phyloP scores from a whole-genome alignment of 106 monocot species.

The Cymbidium sinense region DNA sequence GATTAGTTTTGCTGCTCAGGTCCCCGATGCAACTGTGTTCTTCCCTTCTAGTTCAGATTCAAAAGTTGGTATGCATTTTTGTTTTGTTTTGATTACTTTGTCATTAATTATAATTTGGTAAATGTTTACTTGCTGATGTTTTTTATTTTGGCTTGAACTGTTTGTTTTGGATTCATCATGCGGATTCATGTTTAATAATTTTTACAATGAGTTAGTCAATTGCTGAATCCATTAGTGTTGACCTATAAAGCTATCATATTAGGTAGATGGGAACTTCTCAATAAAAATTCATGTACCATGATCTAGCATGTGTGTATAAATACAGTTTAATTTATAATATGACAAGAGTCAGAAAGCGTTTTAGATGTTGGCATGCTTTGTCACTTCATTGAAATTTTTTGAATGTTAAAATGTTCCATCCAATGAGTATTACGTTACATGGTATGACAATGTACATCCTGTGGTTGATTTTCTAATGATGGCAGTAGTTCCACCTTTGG shows the following conservation, averaged over 20 bases:
- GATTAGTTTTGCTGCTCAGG: slow-evolving; percentile 48
- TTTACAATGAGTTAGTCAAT: background rate
- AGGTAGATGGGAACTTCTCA: background rate
- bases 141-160: background rate
- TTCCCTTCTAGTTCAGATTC: slow-evolving; percentile 39
- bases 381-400: background rate
- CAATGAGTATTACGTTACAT: background rate
- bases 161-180: background rate
- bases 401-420: background rate
- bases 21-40: slow-evolving; percentile 62
- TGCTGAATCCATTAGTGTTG: background rate
- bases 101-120: background rate
- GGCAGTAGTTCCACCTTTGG: too few species aligned
- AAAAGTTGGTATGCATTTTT: slow-evolving; percentile 43
- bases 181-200: background rate
- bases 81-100: background rate
- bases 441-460: background rate
- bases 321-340: background rate
- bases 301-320: background rate
- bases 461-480: too few species aligned
- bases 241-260: background rate
- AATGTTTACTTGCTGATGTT: background rate
- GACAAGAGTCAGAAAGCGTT: background rate
- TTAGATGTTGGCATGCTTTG: background rate
- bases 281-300: background rate